phyloP scores from a whole-genome alignment of 106 monocot genomes.

The Platanthera zijinensis region DNA sequence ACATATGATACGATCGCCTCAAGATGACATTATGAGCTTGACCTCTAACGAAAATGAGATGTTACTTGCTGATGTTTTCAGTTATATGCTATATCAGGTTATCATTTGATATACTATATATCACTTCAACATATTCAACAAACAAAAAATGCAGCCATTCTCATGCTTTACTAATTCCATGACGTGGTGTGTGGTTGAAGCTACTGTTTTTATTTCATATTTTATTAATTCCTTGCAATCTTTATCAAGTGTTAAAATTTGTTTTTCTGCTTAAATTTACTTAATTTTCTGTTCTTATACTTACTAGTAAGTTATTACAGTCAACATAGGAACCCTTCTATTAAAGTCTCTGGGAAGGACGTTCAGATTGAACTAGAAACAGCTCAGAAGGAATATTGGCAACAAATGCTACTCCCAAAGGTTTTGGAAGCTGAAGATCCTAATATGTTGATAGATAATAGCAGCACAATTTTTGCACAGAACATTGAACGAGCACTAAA shows the following conservation, averaged over 20 bases:
- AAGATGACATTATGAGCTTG: no score
- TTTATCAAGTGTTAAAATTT: background rate
- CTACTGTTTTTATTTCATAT: background rate
- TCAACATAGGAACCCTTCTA: slow-evolving; percentile 11
- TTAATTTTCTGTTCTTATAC: background rate
- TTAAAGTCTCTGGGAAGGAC: slow-evolving; percentile 33
- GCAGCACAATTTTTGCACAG: slow-evolving; percentile 29
- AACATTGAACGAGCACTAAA: slow-evolving; percentile 45
- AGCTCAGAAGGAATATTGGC: slow-evolving; percentile 49
- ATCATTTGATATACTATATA: no score
- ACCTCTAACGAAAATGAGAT: no score
- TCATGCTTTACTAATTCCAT: background rate
- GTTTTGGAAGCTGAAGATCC: slow-evolving; percentile 49
- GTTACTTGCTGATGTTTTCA: no score
- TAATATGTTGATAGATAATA: slow-evolving; percentile 29
- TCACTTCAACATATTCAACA: background rate
- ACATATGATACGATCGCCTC: no score
- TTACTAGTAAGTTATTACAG: slow-evolving; percentile 20
- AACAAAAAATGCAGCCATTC: background rate
- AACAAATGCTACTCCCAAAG: slow-evolving; percentile 56
- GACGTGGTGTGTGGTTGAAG: background rate
- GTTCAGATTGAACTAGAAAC: slow-evolving; percentile 55
- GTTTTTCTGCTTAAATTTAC: background rate
- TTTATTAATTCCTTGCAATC: no score
- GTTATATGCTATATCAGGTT: no score